Conservation (phyloP, 495 filamentous ascomycete genomes). For the Darksidea phi region DNA sequence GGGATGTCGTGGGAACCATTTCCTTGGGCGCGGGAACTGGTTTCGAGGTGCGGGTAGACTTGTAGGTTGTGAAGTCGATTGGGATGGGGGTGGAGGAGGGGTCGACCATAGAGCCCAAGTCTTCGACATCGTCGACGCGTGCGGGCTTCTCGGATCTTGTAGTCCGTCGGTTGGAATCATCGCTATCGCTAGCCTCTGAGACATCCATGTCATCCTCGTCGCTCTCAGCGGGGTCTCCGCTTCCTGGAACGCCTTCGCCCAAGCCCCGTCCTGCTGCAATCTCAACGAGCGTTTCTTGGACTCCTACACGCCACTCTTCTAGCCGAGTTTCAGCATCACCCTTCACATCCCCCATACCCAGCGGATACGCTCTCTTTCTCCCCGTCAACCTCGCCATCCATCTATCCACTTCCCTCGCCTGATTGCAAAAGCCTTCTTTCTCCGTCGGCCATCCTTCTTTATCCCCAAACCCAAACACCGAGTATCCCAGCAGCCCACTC, state of each 20-base stretch:
- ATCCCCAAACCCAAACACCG: slow-evolving; percentile 92
- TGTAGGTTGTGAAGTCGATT: slow-evolving; percentile 80
- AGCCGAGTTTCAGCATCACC: slow-evolving; percentile 62
- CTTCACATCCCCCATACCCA: slow-evolving; percentile 86
- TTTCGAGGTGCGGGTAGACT: slow-evolving; percentile 42
- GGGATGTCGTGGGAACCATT: slow-evolving; percentile 89
- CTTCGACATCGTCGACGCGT: slow-evolving; percentile 74
- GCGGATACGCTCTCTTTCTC: slow-evolving; percentile 73
- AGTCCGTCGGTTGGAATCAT: slow-evolving; percentile 45
- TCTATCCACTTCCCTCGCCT: slow-evolving; percentile 83
- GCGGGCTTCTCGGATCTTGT: slow-evolving; percentile 48
- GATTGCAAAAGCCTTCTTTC: slow-evolving; percentile 85
- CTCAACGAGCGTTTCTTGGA: slow-evolving; percentile 69
- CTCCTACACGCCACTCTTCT: slow-evolving; percentile 71
- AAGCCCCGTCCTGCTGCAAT: slow-evolving; percentile 60
- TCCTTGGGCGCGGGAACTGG: slow-evolving; percentile 62
- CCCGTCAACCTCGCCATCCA: slow-evolving; percentile 94
- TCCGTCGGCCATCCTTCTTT: slow-evolving; percentile 86
- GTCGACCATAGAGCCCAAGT: slow-evolving; percentile 67
- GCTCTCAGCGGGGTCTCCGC: slow-evolving; percentile 79
- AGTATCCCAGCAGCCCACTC: slow-evolving; percentile 73
- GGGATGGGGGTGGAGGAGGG: slow-evolving; percentile 58
- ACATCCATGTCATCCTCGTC: slow-evolving; percentile 66
- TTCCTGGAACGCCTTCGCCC: slow-evolving; percentile 77
- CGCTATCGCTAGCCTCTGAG: slow-evolving; percentile 59